Conservation (phyloP, 352 stramenopile genomes). For the Globisporangium okanoganense region DNA sequence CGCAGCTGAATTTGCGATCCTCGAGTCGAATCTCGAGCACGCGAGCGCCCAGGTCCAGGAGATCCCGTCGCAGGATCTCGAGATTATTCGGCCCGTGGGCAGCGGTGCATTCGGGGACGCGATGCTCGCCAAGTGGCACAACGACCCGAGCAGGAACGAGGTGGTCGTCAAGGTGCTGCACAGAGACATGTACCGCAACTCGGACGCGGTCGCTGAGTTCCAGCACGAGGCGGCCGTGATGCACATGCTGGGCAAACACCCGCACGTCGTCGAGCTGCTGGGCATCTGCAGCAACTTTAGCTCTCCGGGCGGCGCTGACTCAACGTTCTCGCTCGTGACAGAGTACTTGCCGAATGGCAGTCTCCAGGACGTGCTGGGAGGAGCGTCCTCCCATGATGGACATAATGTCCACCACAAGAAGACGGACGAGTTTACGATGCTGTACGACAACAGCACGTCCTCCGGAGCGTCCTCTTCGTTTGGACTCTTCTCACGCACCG, state of each 20-base stretch:
- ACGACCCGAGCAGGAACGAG: slow-evolving; percentile 20
- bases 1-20: slow-evolving; percentile 19
- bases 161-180: slow-evolving; percentile 69
- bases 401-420: neutral
- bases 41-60: slow-evolving; percentile 34
- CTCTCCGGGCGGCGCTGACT: neutral
- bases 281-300: slow-evolving; percentile 23
- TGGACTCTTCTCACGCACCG: slow-evolving; percentile 50
- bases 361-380: slow-evolving; percentile 40
- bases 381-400: neutral
- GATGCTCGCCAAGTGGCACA: slow-evolving; percentile 56
- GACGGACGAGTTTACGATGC: neutral
- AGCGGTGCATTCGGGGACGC: slow-evolving; percentile 66
- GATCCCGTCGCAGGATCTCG: slow-evolving; percentile 47
- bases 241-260: slow-evolving; percentile 72
- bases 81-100: slow-evolving; percentile 54
- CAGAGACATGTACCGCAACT: slow-evolving; percentile 34
- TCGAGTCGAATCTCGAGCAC: slow-evolving; percentile 47
- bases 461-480: slow-evolving; percentile 10
- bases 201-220: slow-evolving; percentile 46
- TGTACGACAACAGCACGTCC: slow-evolving; percentile 7
- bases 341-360: slow-evolving; percentile 71
- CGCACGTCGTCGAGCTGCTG: slow-evolving; percentile 62
- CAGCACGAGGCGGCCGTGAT: slow-evolving; percentile 70
- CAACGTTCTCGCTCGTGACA: slow-evolving; percentile 45